Evolutionary conservation across 2,329 filamentous ascomycete species (phyloP).

Genomic region (Ophiostoma tasmaniense): DNA sequence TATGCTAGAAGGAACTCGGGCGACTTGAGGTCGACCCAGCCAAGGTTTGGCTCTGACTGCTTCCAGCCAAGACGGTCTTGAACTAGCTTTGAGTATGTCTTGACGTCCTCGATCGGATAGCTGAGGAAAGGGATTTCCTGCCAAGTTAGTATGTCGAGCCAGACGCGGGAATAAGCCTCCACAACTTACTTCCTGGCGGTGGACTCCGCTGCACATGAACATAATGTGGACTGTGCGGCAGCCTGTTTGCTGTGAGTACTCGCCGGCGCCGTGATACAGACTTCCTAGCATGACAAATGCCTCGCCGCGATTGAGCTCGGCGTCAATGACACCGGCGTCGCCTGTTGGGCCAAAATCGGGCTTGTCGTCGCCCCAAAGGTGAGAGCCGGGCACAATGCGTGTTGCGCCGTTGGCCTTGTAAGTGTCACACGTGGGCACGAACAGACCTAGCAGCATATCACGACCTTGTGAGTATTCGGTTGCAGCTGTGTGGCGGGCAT

Average conservation of each 20-base stretch:
- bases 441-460: background rate
- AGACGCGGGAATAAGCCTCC: background rate
- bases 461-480: background rate
- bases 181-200: background rate
- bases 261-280: slow-evolving; percentile 1
- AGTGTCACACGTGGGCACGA: slow-evolving; percentile 1
- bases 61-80: slow-evolving; percentile 2
- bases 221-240: slow-evolving; percentile 4
- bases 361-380: slow-evolving; percentile 6
- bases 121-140: slow-evolving; percentile 3
- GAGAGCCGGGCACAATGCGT: slow-evolving; percentile 3
- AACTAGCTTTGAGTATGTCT: background rate
- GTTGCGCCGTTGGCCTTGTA: slow-evolving; percentile 5
- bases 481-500: background rate
- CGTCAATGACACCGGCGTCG: background rate
- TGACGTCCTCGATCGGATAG: slow-evolving; percentile 5
- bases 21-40: slow-evolving; percentile 2
- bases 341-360: background rate
- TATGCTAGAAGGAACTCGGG: background rate
- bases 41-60: slow-evolving; percentile 1
- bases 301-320: background rate
- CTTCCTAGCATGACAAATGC: background rate
- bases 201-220: slow-evolving; percentile 4
- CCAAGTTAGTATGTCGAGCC: background rate
- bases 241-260: background rate